These are phyloP conservation scores for Leishmania gerbilli DNA, from an alignment of 208 protist genomes.

Conservation along the genomic window DNA sequence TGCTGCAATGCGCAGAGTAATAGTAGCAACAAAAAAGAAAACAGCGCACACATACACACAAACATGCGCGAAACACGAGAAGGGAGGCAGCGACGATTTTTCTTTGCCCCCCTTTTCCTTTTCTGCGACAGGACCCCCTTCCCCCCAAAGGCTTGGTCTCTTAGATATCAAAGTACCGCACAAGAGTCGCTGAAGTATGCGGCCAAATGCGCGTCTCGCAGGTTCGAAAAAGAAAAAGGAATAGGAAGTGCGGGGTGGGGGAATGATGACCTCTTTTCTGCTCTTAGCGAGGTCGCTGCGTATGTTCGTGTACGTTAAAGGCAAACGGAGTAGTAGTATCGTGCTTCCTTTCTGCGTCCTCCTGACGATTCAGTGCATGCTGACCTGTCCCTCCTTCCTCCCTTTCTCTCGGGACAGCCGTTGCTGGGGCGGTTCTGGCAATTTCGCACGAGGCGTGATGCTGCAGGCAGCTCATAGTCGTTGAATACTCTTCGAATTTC, in stretches of 20 bases:
- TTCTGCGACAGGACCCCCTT: background rate
- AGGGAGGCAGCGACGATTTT: background rate
- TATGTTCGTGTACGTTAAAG: background rate
- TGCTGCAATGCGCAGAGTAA: conserved; percentile 2
- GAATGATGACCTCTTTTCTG: background rate
- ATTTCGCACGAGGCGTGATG: background rate
- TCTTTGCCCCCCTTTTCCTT: background rate
- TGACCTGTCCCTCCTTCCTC: background rate
- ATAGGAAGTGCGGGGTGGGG: background rate
- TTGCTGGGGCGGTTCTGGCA: background rate
- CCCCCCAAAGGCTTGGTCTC: background rate
- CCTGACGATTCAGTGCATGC: background rate
- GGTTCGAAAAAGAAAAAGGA: background rate
- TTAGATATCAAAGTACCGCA: background rate
- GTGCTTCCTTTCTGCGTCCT: background rate
- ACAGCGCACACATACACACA: background rate
- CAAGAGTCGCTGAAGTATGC: background rate
- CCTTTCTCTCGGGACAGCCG: background rate
- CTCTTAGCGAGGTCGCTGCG: background rate
- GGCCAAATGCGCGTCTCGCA: background rate
- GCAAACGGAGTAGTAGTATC: background rate
- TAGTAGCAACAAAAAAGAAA: background rate
- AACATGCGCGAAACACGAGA: background rate
- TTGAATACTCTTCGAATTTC: background rate
- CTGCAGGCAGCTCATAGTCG: background rate